These are phyloP conservation scores for Fusarium sulawesiense DNA, from an alignment of 2,329 filamentous ascomycete species.

Conservation along the genomic window DNA sequence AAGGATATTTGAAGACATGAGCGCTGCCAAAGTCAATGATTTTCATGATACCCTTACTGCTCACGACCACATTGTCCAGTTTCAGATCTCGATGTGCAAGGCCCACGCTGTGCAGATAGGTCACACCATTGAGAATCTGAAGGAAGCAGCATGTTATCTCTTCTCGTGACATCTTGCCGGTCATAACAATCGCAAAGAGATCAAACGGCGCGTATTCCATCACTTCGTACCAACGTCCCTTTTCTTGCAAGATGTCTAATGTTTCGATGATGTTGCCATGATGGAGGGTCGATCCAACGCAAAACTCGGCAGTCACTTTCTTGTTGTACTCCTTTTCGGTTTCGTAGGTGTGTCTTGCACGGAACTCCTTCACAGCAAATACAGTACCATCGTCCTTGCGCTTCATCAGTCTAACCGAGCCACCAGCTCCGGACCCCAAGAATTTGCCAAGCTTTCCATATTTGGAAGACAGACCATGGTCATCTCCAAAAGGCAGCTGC, in stretches of 20 bases:
- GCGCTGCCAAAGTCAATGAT: slow-evolving; percentile 99
- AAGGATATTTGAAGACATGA: slow-evolving; percentile 96
- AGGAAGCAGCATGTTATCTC: slow-evolving; percentile 92
- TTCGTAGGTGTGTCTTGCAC: slow-evolving; percentile 91
- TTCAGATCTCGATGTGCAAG: slow-evolving; percentile 98
- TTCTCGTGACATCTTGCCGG: slow-evolving; percentile 92
- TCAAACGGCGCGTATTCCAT: slow-evolving; percentile 99
- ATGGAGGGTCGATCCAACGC: slow-evolving; percentile 94
- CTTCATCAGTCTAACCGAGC: slow-evolving; percentile 94
- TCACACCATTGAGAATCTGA: slow-evolving; percentile 91
- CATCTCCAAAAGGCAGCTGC: slow-evolving; percentile 90
- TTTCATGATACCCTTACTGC: slow-evolving; percentile 97
- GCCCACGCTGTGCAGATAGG: slow-evolving; percentile 87
- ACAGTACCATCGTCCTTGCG: slow-evolving; percentile 90
- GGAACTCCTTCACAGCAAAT: slow-evolving; percentile 98
- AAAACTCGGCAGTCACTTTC: slow-evolving; percentile 98
- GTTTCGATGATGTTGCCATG: slow-evolving; percentile 99
- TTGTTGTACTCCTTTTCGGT: slow-evolving; percentile 96
- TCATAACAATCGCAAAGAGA: slow-evolving; percentile 98
- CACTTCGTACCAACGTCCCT: slow-evolving; percentile 94
- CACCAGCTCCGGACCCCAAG: slow-evolving; percentile 91
- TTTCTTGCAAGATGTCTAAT: slow-evolving; percentile 94
- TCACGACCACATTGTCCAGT: slow-evolving; percentile 97
- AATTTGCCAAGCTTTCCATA: slow-evolving; percentile 97
- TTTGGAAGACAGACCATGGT: slow-evolving; percentile 88